Evolutionary conservation across 495 filamentous ascomycete genomes (phyloP), one percentile per base, ranked within the genome.

Genomic region (Aspergillus avenaceus): DNA sequence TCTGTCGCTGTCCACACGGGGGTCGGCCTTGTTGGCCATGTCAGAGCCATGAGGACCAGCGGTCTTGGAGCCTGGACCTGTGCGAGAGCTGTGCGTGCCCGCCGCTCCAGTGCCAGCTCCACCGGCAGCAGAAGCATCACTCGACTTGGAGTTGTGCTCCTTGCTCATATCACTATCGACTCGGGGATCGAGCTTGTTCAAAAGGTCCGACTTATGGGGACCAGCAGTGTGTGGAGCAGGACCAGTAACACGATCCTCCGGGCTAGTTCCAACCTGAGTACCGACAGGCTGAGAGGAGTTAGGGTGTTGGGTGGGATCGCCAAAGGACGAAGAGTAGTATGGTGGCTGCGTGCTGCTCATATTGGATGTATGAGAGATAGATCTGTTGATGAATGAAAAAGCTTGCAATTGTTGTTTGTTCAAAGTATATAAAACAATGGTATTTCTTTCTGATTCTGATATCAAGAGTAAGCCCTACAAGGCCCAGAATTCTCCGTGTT

Each of bases 161-260:
- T 42, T 54, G 59, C 61, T 57, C 8, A 50, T 53, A 45, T 75
- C 71, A 26, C 68, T 71, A 51, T 79, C 77, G 0, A 79, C 73
- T 31, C 72, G 70, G 28, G 78, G 76, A 52, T 81, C 78, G 21
- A 68, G 42, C 55, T 74, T 73, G 49, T 78, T 80, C 22, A 57
- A 58, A n/a, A 63, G 6, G 40, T 72, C 69, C 8, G 70, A 70
- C 21, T 57, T 50, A 47, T 75, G 73, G 18, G 64, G 64, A 1
- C 65, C 67, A 28, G 60, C 60, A 22, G 45, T 47, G 22, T 22
- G n/a, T 9, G 31, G 31, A 4, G 45, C 45, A 34, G 45, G 45
- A 13, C 45, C 45, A 22, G 45, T 47, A n/a, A 11, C 5, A 14
- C 29, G 29, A 26, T 47, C 45, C 6, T 7, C 22, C 0, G 29